phyloP scores from a whole-genome alignment of 2,329 filamentous ascomycete species.

The Botryotinia globosa region DNA sequence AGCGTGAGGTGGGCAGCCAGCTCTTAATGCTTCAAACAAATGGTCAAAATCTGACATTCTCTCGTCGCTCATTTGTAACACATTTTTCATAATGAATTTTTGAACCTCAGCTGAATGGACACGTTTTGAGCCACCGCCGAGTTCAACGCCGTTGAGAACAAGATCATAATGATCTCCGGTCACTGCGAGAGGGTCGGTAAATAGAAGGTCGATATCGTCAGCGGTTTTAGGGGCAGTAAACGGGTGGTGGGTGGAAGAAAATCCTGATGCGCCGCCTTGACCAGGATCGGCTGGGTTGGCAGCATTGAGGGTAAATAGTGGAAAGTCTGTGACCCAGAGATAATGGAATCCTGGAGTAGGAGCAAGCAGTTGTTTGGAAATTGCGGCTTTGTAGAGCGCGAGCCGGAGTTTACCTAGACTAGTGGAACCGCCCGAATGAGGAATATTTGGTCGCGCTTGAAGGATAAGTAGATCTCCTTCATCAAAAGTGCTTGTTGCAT shows the following conservation, averaged over 20 bases:
- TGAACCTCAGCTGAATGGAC: constrained; percentile 85
- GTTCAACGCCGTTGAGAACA: constrained; percentile 90
- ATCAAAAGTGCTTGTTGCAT: constrained; percentile 42
- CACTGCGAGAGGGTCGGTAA: constrained; percentile 67
- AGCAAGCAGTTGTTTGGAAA: constrained; percentile 30
- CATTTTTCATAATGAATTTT: constrained; percentile 77
- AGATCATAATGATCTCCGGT: constrained; percentile 92
- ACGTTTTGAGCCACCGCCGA: constrained; percentile 88
- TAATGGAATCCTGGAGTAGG: constrained; percentile 52
- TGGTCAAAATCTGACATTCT: constrained; percentile 70
- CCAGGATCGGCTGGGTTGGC: constrained; percentile 50
- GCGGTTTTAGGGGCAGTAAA: constrained; percentile 82
- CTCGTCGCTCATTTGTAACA: constrained; percentile 55
- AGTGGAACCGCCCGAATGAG: constrained; percentile 70
- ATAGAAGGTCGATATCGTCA: constrained; percentile 70
- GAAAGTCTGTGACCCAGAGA: constrained; percentile 88
- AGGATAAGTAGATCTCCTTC: constrained; percentile 78
- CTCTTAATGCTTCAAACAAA: constrained; percentile 74
- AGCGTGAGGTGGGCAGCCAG: constrained; percentile 91
- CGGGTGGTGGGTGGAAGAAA: constrained; percentile 88
- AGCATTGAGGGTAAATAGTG: constrained; percentile 73
- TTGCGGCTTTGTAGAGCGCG: constrained; percentile 35
- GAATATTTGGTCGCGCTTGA: constrained; percentile 67
- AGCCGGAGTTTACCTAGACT: constrained; percentile 40
- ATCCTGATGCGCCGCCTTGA: constrained; percentile 76